Conservation (phyloP, 2,329 filamentous ascomycete species). For the Aureobasidium mangrovei region DNA sequence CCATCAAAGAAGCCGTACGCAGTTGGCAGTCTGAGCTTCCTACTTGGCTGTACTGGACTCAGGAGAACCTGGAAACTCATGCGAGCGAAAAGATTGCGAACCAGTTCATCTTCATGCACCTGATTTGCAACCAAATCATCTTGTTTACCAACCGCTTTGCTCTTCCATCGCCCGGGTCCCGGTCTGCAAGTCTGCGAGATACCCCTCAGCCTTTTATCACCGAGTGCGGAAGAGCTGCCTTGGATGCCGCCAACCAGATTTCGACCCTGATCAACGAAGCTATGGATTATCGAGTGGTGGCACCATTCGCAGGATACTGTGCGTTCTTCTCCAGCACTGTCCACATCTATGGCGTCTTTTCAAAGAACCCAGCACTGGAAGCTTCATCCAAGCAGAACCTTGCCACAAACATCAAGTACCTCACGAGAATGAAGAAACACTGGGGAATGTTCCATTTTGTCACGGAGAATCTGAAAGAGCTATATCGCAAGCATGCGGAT, state of each 20-base stretch:
- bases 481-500: slow-evolving; percentile 79
- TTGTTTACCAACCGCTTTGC: slow-evolving; percentile 87
- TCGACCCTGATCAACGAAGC: slow-evolving; percentile 75
- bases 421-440: slow-evolving; percentile 91
- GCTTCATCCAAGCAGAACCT: slow-evolving; percentile 73
- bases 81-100: slow-evolving; percentile 77
- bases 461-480: slow-evolving; percentile 81
- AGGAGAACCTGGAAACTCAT: slow-evolving; percentile 77
- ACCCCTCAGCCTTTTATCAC: slow-evolving; percentile 71
- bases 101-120: slow-evolving; percentile 87
- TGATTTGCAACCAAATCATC: slow-evolving; percentile 79
- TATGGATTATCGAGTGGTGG: slow-evolving; percentile 70
- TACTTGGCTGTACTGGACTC: slow-evolving; percentile 59
- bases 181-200: slow-evolving; percentile 49
- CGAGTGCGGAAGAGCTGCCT: slow-evolving; percentile 64
- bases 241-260: slow-evolving; percentile 77
- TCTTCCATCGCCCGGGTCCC: slow-evolving; percentile 56
- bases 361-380: slow-evolving; percentile 68
- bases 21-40: slow-evolving; percentile 64
- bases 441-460: slow-evolving; percentile 99
- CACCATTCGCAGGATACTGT: slow-evolving; percentile 90
- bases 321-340: slow-evolving; percentile 89
- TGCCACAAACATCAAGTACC: slow-evolving; percentile 77
- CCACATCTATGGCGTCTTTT: slow-evolving; percentile 89
- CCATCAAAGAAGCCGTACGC: slow-evolving; percentile 61